These are phyloP conservation scores for Hypoxylon sp. DNA, from an alignment of 2,329 filamentous ascomycete genomes.

Conservation along the genomic window DNA sequence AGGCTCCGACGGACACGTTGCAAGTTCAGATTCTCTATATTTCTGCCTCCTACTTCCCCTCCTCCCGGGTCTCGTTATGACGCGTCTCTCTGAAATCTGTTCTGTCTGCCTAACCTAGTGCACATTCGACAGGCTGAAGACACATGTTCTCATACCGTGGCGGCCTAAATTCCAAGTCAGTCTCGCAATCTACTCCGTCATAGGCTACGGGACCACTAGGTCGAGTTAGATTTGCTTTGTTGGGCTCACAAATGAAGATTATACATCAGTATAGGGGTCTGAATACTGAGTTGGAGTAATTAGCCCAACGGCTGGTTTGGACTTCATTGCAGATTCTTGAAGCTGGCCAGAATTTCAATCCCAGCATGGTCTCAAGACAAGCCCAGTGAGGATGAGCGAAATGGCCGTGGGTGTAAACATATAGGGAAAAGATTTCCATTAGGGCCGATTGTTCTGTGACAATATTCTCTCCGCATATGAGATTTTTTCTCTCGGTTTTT, in stretches of 20 bases:
- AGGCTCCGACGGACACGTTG: conserved; percentile 31
- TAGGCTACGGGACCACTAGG: neutral
- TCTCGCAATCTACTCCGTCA: conserved; percentile 11
- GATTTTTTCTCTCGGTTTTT: neutral
- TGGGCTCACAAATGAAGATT: neutral
- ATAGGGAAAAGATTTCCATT: neutral
- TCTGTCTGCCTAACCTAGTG: conserved; percentile 36
- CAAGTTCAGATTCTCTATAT: conserved; percentile 15
- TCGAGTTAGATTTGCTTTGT: neutral
- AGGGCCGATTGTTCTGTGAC: neutral
- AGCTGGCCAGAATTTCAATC: neutral
- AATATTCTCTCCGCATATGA: neutral
- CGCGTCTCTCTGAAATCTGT: conserved; percentile 23
- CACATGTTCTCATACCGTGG: conserved; percentile 24
- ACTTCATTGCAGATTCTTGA: neutral
- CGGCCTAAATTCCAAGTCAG: conserved; percentile 10
- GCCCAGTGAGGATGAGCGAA: neutral
- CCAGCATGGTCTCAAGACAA: neutral
- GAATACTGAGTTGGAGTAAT: conserved; percentile 3
- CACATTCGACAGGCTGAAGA: conserved; percentile 7
- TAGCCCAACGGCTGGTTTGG: conserved; percentile 1
- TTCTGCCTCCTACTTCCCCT: conserved; percentile 7
- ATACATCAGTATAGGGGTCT: conserved; percentile 1
- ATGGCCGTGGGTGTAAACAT: neutral
- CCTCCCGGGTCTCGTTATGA: conserved; percentile 16